Base-by-base conservation (phyloP, 2,329 filamentous ascomycete genomes). In the Beauveria brongniartii region DNA sequence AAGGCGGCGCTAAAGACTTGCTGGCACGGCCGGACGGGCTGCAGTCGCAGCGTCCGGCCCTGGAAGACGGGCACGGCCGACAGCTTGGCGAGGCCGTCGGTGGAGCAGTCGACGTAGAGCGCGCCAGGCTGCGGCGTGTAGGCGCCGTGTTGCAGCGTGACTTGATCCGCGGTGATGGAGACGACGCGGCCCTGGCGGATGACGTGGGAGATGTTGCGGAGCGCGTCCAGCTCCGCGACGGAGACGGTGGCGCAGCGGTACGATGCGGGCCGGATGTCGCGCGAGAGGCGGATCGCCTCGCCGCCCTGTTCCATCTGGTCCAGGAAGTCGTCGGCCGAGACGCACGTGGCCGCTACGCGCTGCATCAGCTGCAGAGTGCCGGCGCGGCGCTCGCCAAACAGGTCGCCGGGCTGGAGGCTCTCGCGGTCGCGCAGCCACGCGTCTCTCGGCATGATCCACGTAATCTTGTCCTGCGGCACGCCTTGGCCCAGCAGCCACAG, bases 171-270 rank as follows among this genome's bases (percentile, higher is more conserved):
- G 41, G 55, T 43, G 57, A 64, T 64, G 51, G 61, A 34, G 16
- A 52, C 40, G 20, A 64, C 63, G 53, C 60, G 62, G 51, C 63
- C 63, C 48, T 62, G 44, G 22, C 58, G 50, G 22, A 61, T 51
- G 9, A 61, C 26, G 14, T 50, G 28, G 7, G 40, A 12, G 26
- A 61, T 55, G n/a, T n/a, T 55, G 41, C 58, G 51, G n/a, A 61
- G 12, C 43, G 55, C 58, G 22, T 28, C 34, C 40, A 61, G 47
- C 43, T 61, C 58, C 12, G 41, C 58, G 40, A 37, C 22, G 14
- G 58, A 61, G 8, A 61, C 41, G n/a, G 53, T 40, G 8, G 58
- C 58, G n/a, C 46, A 54, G 9, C 53, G 58, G 51, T 52, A 61
- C 26, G 47, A 30, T 8, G 22, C 50, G 1, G 58, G 50, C 22